phyloP scores from a whole-genome alignment of 129 eudicot species.

The Cynara cardunculus region DNA sequence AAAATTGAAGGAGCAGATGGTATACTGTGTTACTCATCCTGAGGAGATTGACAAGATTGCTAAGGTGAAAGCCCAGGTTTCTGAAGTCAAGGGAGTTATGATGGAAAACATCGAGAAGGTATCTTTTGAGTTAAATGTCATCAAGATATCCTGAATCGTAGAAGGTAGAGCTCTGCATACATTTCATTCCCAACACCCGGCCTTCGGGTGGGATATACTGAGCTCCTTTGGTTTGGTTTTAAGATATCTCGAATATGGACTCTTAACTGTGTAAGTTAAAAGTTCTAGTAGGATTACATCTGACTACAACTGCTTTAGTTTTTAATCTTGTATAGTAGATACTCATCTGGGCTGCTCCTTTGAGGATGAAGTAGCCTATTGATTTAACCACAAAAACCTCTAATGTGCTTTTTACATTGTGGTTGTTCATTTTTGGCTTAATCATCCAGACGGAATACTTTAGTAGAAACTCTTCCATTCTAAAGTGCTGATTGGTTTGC shows the following conservation, averaged over 20 bases:
- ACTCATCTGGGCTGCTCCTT: too few species aligned
- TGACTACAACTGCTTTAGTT: neutral
- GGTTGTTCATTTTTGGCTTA: neutral
- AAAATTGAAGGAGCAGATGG: slow-evolving; percentile 75
- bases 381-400: neutral
- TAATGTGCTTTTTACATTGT: neutral
- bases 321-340: too few species aligned
- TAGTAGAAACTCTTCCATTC: neutral
- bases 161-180: too few species aligned
- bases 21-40: slow-evolving; percentile 68
- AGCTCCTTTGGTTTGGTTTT: neutral
- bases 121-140: neutral
- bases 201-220: too few species aligned
- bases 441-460: neutral
- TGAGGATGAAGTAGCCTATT: neutral
- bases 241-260: neutral
- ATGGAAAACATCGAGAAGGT: slow-evolving; percentile 88
- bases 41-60: slow-evolving; percentile 72
- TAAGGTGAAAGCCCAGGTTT: slow-evolving; percentile 76
- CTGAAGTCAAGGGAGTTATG: slow-evolving; percentile 85
- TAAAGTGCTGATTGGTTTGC: too few species aligned
- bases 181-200: too few species aligned
- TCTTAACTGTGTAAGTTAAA: neutral
- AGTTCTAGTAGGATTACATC: slow-evolving; percentile 6
- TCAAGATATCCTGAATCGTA: neutral